Base-by-base conservation (phyloP, 75 land plant species). In the Cupressus sempervirens region DNA sequence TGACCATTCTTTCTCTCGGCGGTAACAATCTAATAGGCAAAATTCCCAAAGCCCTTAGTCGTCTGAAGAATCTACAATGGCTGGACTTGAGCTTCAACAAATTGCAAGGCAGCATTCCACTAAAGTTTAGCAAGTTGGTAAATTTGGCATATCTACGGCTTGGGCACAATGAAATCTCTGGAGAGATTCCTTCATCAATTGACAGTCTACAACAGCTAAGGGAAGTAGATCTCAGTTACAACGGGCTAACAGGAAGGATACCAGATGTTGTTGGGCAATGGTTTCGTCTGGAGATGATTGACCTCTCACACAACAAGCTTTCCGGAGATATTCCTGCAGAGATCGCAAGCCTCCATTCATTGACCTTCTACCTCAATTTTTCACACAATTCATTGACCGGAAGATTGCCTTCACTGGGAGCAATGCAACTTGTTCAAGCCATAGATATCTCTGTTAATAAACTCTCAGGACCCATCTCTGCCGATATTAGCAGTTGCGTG, bases 301-400 rank as follows among this genome's bases (percentile, higher is more conserved):
- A 36, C 38, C 34, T 76, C 35, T 56, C 62, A 56, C 7, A 56
- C 26, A 56, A 56, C 5, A 16, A 7, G 26, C 62, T 77, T 87
- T 50, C 20, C 53, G 32, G 90, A 88, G 4, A 58, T 56, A 14
- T 56, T 5, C 62, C 26, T 5, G 4, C 20, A 0, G 62, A 56
- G 26, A 18, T 56, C 62, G 18, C 91, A 83, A 94, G 94, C 13
- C 85, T 90, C 23, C 88, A 93, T 83, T 68, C 56, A 4, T 86
- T 93, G 15, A 12, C 53, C 1, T 50, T 65, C 13, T 95, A 88
- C 84, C 50, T 95, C 46, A 26, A 84, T 86, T 15, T 89, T 85
- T 34, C 50, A 83, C 15, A 65, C 81, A n/a, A 73, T 90, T 20
- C 40, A 84, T 20, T 38, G 26, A 14, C 83, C 80, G 40, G 50